Conservation (phyloP, 2,329 filamentous ascomycete genomes). For the Arthrobotrys sinensis region DNA sequence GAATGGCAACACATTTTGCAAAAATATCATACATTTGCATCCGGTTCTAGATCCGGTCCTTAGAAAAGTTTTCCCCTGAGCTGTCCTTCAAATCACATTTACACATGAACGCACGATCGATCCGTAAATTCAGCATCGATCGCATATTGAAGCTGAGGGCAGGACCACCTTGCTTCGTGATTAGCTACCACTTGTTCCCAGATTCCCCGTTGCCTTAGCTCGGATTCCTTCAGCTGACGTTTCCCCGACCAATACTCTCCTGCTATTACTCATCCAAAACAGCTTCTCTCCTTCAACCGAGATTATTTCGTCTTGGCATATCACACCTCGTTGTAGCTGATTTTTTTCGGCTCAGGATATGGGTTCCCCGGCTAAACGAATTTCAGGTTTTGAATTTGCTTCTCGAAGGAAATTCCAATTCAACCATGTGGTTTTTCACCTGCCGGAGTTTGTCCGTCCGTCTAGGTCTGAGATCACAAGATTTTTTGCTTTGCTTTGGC, state of each 20-base stretch:
- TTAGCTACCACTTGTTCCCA: constrained; percentile 29
- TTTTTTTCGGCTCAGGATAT: constrained; percentile 47
- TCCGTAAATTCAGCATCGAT: constrained; percentile 25
- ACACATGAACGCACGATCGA: constrained; percentile 11
- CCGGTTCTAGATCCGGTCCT: background rate
- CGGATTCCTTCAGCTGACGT: constrained; percentile 33
- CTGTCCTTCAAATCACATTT: constrained; percentile 17
- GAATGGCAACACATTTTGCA: constrained; percentile 41
- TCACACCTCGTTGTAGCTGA: constrained; percentile 22
- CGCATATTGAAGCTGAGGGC: constrained; percentile 19
- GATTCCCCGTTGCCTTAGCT: constrained; percentile 51
- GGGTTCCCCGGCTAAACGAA: constrained; percentile 59
- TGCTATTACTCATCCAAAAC: constrained; percentile 37
- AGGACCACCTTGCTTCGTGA: constrained; percentile 29
- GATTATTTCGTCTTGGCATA: constrained; percentile 60
- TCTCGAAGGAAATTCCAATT: constrained; percentile 34
- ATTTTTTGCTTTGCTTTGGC: constrained; percentile 11
- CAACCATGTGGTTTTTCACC: constrained; percentile 46
- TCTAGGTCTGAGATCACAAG: constrained; percentile 45
- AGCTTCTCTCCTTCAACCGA: constrained; percentile 45
- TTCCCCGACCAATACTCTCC: constrained; percentile 43
- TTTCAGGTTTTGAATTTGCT: constrained; percentile 44
- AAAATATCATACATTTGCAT: background rate
- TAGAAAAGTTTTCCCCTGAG: constrained; percentile 4
- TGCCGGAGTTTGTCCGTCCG: constrained; percentile 61